Conservation (phyloP, 2,329 filamentous ascomycete genomes). For the Lachnellula suecica region DNA sequence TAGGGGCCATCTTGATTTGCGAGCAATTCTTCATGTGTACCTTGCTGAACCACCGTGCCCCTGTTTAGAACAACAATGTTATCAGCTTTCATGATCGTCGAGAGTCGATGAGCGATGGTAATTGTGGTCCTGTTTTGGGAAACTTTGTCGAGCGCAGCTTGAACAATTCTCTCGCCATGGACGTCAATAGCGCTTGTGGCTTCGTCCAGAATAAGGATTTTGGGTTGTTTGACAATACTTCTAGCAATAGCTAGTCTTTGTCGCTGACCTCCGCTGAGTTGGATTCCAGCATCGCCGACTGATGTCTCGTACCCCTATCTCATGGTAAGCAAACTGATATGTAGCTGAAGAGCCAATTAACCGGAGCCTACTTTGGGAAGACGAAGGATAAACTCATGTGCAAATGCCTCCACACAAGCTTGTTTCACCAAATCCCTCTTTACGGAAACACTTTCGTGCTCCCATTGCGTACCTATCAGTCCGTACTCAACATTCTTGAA, state of each 20-base stretch:
- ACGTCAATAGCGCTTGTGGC: conserved; percentile 93
- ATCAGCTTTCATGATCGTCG: conserved; percentile 89
- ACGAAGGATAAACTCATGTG: conserved; percentile 82
- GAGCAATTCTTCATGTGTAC: conserved; percentile 79
- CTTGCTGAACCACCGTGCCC: conserved; percentile 89
- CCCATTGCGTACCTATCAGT: conserved; percentile 78
- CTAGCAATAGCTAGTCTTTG: conserved; percentile 94
- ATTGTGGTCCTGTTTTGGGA: conserved; percentile 89
- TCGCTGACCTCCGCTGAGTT: conserved; percentile 93
- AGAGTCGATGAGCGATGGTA: conserved; percentile 91
- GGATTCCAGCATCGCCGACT: conserved; percentile 91
- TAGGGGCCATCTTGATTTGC: conserved; percentile 69
- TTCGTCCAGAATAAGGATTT: conserved; percentile 90
- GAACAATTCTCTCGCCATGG: conserved; percentile 90
- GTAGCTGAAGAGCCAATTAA: no score
- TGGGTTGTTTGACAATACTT: conserved; percentile 87
- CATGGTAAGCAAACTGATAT: no score
- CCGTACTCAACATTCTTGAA: conserved; percentile 89
- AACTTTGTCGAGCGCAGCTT: conserved; percentile 86
- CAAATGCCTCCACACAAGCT: conserved; percentile 88
- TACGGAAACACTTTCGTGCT: conserved; percentile 65
- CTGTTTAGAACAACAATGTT: conserved; percentile 93
- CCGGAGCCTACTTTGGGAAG: no score
- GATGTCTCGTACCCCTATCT: conserved; percentile 89
- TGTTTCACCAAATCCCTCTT: conserved; percentile 71